phyloP scores from a whole-genome alignment of 192 early-diverging fungal genomes.

The Backusella circina region DNA sequence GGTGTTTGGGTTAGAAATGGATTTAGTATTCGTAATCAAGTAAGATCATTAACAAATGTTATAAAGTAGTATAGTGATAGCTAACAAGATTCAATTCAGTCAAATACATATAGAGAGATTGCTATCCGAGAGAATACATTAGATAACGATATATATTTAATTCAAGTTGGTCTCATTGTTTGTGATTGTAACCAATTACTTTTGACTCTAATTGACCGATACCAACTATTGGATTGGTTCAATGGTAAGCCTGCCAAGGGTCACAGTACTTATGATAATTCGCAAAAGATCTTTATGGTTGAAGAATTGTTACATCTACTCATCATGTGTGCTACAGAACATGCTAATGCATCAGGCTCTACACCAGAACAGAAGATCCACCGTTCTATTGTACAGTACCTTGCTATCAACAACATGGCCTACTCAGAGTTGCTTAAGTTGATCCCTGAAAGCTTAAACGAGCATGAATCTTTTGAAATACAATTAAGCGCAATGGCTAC shows the following conservation, averaged over 20 bases:
- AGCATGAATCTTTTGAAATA: slow-evolving; percentile 67
- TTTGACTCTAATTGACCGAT: slow-evolving; percentile 81
- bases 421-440: slow-evolving; percentile 83
- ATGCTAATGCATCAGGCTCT: slow-evolving; percentile 61
- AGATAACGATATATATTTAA: slow-evolving; percentile 85
- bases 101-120: slow-evolving; percentile 79
- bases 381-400: slow-evolving; percentile 84
- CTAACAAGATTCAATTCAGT: slow-evolving; percentile 31
- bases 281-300: slow-evolving; percentile 75
- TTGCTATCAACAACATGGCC: slow-evolving; percentile 61
- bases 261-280: slow-evolving; percentile 57
- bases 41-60: slow-evolving; percentile 8
- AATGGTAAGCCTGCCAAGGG: slow-evolving; percentile 46
- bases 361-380: slow-evolving; percentile 64
- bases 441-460: slow-evolving; percentile 73
- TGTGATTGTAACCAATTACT: slow-evolving; percentile 79
- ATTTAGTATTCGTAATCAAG: slow-evolving; percentile 65
- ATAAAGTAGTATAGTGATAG: background rate
- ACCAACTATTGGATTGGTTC: slow-evolving; percentile 84
- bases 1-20: slow-evolving; percentile 98
- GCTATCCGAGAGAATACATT: slow-evolving; percentile 83
- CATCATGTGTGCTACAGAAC: slow-evolving; percentile 80
- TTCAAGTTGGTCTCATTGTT: slow-evolving; percentile 68
- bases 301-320: slow-evolving; percentile 89
- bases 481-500: slow-evolving; percentile 72